Evolutionary conservation across 2,329 filamentous ascomycete species (phyloP), one percentile per base, ranked within the genome.

Genomic region (Cordyceps sp.): DNA sequence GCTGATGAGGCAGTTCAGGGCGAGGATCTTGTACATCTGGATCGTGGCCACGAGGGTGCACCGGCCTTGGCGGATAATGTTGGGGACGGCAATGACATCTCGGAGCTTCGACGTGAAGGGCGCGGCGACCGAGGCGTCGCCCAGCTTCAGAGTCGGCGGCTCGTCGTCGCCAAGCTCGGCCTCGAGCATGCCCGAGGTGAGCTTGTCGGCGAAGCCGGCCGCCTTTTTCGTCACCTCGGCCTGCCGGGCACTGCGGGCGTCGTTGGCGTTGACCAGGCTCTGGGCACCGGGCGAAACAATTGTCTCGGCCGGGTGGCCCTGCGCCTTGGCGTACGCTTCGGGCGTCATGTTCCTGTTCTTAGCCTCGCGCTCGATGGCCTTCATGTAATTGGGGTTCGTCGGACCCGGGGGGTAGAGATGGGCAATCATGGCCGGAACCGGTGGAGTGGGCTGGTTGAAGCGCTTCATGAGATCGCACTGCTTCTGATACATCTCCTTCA

Each of bases 21-120:
- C 90, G 32, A 98, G 72, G 46, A 98, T 98, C 69, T 94, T 98
- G 74, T 98, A 98, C 88, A 98, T 98, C 64, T 98, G 90, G 42
- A 98, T 96, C 0, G 90, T 98, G 21, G 90, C 90, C 33, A 98
- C 90, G 15, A 98, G 73, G 7, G 90, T 98, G 63, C 90, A 98
- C 39, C 90, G 81, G 36, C 90, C 90, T 61, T 98, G 90, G 36
- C 90, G 82, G 48, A 98, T 90, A 47, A 98, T 98, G 61, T 98
- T 98, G 32, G 90, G 88, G 36, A 98, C 85, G 24, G 90, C 90
- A 45, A 98, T 73, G 36, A 98, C 90, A 48, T 98, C 94, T 44
- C 86, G 82, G 27, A 98, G 71, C 61, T 98, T 98, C 53, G 84
- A 93, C 1, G 90, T 98, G 55, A 98, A 98, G 0, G 90, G 90